These are phyloP conservation scores for Ammopiptanthus mongolicus DNA, from an alignment of 306 rosid genomes.

Conservation along the genomic window DNA sequence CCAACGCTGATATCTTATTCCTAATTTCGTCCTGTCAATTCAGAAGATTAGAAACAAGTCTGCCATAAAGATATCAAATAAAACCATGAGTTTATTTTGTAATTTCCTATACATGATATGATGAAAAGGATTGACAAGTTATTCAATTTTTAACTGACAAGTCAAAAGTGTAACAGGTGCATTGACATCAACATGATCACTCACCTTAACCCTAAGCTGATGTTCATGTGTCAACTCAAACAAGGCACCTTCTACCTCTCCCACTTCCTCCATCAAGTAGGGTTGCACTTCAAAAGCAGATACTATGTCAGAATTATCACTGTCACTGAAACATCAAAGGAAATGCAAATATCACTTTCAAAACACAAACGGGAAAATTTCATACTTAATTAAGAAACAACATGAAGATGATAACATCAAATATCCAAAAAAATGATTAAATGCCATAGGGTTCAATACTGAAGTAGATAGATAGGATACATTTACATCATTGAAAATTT, in stretches of 20 bases:
- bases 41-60: conserved; percentile 14
- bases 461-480: neutral
- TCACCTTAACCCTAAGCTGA: conserved; percentile 59
- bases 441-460: neutral
- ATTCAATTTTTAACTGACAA: neutral
- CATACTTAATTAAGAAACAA: neutral
- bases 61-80: neutral
- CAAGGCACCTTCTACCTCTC: conserved; percentile 62
- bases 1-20: conserved; percentile 56
- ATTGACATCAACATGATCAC: conserved; percentile 7
- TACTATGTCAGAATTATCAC: conserved; percentile 52
- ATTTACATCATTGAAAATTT: neutral
- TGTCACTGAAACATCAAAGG: conserved; percentile 38
- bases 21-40: conserved; percentile 74
- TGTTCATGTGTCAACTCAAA: conserved; percentile 57
- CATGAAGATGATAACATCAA: neutral
- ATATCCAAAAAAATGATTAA: neutral
- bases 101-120: neutral
- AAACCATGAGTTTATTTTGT: neutral
- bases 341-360: conserved; percentile 20
- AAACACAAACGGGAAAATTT: neutral
- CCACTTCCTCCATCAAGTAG: conserved; percentile 56
- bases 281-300: conserved; percentile 41
- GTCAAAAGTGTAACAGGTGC: neutral
- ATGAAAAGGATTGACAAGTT: conserved; percentile 3